phyloP scores from a whole-genome alignment of 805 yeast species.

The Starmerella stellata region DNA sequence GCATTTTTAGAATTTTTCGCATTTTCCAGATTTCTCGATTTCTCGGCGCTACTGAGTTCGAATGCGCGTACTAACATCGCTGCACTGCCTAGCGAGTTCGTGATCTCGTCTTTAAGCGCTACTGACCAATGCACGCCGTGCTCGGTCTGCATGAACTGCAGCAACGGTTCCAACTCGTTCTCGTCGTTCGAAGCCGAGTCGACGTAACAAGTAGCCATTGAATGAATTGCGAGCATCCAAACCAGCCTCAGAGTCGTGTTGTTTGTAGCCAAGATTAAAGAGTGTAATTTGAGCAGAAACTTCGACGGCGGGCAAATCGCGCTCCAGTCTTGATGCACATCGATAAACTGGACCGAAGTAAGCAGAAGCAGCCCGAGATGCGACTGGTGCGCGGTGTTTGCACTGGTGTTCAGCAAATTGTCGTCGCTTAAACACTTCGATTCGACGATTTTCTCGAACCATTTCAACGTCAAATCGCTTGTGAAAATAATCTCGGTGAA shows the following conservation, averaged over 20 bases:
- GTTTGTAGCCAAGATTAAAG: conserved; percentile 1
- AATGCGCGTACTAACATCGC: conserved; percentile 8
- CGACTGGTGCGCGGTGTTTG: background rate
- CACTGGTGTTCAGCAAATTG: background rate
- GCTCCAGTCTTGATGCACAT: conserved; percentile 18
- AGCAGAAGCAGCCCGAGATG: conserved; percentile 7
- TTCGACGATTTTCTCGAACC: conserved; percentile 8
- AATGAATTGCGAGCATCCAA: conserved; percentile 20
- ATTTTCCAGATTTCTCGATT: too few species aligned
- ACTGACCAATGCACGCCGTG: conserved; percentile 14
- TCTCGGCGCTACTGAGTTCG: conserved; percentile 3
- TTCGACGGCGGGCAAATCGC: conserved; percentile 7
- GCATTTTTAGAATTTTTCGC: too few species aligned
- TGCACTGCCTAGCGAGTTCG: conserved; percentile 3
- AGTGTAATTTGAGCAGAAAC: conserved; percentile 14
- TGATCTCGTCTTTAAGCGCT: conserved; percentile 8
- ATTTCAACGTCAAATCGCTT: conserved; percentile 11
- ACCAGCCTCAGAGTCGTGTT: conserved; percentile 13
- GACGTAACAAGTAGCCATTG: conserved; percentile 14
- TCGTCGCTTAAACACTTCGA: background rate
- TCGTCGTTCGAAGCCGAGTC: conserved; percentile 2
- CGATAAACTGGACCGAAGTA: conserved; percentile 17
- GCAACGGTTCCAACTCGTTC: conserved; percentile 7
- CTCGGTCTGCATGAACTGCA: conserved; percentile 9
- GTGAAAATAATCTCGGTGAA: conserved; percentile 15